These are phyloP conservation scores for Poa pratensis DNA, from an alignment of 176 grass and related monocot genomes.

Conservation along the genomic window DNA sequence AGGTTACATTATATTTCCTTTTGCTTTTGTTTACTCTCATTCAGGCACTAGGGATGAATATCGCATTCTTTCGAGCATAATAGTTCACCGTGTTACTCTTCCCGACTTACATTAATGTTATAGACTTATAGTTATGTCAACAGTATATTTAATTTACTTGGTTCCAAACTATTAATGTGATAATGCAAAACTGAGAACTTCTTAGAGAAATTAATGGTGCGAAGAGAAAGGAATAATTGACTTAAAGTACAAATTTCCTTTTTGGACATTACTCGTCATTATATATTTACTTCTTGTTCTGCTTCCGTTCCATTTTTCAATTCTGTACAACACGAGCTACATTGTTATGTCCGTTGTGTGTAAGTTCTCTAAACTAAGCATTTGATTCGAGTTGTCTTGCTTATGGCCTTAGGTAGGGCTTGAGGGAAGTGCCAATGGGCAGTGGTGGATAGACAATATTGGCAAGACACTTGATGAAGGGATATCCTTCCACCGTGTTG, in stretches of 20 bases:
- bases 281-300: not conserved
- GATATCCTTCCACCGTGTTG: slow-evolving; percentile 85
- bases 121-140: not conserved
- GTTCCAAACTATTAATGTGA: not conserved
- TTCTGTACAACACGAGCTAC: not conserved
- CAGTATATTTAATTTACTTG: slow-evolving; percentile 15
- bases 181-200: not conserved
- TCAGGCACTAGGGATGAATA: slow-evolving; percentile 19
- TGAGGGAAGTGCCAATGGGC: slow-evolving; percentile 88
- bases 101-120: not conserved
- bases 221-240: slow-evolving; percentile 16
- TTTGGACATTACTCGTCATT: not conserved
- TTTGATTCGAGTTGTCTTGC: slow-evolving; percentile 39
- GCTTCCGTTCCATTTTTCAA: slow-evolving; percentile 5
- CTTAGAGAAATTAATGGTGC: not conserved
- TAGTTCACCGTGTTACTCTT: not conserved
- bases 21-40: slow-evolving; percentile 24
- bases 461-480: slow-evolving; percentile 85
- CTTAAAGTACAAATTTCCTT: not conserved
- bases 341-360: not conserved
- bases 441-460: slow-evolving; percentile 96
- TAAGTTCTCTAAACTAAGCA: slow-evolving; percentile 10
- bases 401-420: slow-evolving; percentile 78
- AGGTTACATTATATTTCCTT: slow-evolving; percentile 8
- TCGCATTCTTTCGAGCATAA: slow-evolving; percentile 8